Conservation (phyloP, 208 protist species). For the Trypanosoma platydactyli region DNA sequence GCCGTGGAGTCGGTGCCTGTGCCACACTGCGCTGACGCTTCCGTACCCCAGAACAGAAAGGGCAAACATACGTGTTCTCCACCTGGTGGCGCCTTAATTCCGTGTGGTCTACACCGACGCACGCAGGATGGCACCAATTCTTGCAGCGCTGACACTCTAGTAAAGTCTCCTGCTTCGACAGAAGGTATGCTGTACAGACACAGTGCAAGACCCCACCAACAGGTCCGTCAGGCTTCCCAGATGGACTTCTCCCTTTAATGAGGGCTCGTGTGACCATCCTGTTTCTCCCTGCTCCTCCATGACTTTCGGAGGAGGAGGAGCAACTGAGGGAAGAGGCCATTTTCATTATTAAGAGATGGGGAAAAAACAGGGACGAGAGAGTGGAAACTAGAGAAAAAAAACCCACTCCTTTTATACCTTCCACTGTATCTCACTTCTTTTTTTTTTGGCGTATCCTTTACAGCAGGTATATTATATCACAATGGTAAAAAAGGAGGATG, state of each 20-base stretch:
- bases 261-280: constrained; percentile 74
- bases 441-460: too few relatives aligned
- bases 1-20: constrained; percentile 47
- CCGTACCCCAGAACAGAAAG: constrained; percentile 41
- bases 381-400: neutral
- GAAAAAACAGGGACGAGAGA: neutral
- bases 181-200: constrained; percentile 71
- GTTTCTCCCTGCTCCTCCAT: constrained; percentile 25
- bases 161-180: constrained; percentile 51
- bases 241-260: constrained; percentile 29
- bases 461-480: too few relatives aligned
- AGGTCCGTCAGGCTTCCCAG: neutral
- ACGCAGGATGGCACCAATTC: constrained; percentile 78
- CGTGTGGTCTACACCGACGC: constrained; percentile 65
- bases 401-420: too few relatives aligned
- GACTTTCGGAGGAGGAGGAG: constrained; percentile 1
- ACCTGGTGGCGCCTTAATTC: constrained; percentile 42
- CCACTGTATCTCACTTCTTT: too few relatives aligned
- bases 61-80: constrained; percentile 52
- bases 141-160: constrained; percentile 66
- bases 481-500: too few relatives aligned
- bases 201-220: constrained; percentile 69
- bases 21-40: constrained; percentile 17
- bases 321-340: constrained; percentile 14
- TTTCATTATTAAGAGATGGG: constrained; percentile 1